Evolutionary conservation across 1,284 basidiomycete genomes (phyloP), one percentile per base, ranked within the genome.

Genomic region (Trichosporon coremiiforme): DNA sequence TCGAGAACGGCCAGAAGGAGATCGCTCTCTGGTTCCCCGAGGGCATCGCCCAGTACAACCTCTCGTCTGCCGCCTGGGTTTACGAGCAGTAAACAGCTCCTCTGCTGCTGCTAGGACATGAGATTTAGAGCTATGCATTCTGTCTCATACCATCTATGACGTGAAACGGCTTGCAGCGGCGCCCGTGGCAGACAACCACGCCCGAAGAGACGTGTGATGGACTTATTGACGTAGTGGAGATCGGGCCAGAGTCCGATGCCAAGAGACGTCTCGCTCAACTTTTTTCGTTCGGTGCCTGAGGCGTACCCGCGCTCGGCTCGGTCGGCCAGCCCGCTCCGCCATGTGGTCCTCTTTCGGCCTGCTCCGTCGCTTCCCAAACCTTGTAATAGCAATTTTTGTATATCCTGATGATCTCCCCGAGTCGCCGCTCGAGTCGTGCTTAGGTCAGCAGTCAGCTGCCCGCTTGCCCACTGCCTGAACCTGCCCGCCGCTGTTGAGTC

Each of bases 1-100:
- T 95, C 78, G 92, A 94, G 85, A 93, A 85, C 81, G 94, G 92
- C 64, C 89, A 95, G 85, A 65, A 69, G 66, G 72, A 73, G 72
- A 69, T 70, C 78, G 86, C 85, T 63, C 89, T 96, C 90, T 96
- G 85, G 85, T 86, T 86, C 85, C 81, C 80, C 69, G 80, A 82
- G 78, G 79, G 69, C 75, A 77, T 77, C 74, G 83, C 89, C 74
- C 89, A 94, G 86, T 95, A 92, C 86, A 87, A 86, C 75, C 87
- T 87, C 82, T 86, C 87, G 75, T 83, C 89, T 80, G 88, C 88
- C 79, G 78, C 85, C 75, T 92, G 92, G 91, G 87, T 95, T 83
- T 94, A 91, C 85, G 94, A 95, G 89, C 50, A 70, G 57, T 69
- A 69, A 69, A 36, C 57, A 33, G 57, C 57, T 33, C 57, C 15